Percentiles rank a stretch among this genome's conserved stretches.
phyloP scores from a whole-genome alignment of 352 stramenopile genomes.

The Globisporangium yorkense region DNA sequence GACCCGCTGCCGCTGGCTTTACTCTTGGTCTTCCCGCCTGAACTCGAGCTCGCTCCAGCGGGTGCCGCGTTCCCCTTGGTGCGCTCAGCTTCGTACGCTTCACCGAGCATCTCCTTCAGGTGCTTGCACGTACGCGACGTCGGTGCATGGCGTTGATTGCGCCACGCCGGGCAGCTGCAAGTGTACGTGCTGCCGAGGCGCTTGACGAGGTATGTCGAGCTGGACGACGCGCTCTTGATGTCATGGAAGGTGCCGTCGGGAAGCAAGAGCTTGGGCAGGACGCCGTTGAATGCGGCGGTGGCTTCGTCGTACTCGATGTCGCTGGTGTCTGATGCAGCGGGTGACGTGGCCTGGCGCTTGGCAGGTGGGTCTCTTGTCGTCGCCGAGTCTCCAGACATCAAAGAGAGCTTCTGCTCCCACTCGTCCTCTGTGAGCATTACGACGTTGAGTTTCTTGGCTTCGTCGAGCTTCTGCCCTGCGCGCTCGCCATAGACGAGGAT shows the following conservation, averaged over 20 bases:
- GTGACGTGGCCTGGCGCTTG: conserved; percentile 12
- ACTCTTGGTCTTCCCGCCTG: conserved; percentile 4
- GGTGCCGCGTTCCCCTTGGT: conserved; percentile 10
- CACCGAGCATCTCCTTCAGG: conserved; percentile 43
- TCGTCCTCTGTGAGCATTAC: conserved; percentile 25
- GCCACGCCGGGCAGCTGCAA: conserved; percentile 65
- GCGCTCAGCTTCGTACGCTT: conserved; percentile 35
- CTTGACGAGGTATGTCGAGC: conserved; percentile 53
- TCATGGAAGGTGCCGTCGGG: conserved; percentile 35
- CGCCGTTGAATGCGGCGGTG: conserved; percentile 35
- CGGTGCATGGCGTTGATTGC: conserved; percentile 43
- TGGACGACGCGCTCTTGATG: conserved; percentile 42
- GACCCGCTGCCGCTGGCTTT: conserved; percentile 11
- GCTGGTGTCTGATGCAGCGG: background rate
- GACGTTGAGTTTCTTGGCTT: conserved; percentile 23
- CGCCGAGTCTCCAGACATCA: background rate
- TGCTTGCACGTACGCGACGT: conserved; percentile 60
- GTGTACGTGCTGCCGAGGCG: conserved; percentile 41
- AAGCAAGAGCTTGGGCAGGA: conserved; percentile 29
- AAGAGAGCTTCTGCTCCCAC: conserved; percentile 21
- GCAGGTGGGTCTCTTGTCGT: background rate
- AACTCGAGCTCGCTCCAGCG: conserved; percentile 8
- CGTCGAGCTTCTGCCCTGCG: conserved; percentile 23
- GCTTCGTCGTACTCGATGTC: conserved; percentile 30
- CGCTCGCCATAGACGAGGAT: conserved; percentile 27